Percentiles rank a stretch among this genome's conserved stretches.
Evolutionary conservation across 2,329 filamentous ascomycete genomes (phyloP).

Genomic region (Celoporthe dispersa): DNA sequence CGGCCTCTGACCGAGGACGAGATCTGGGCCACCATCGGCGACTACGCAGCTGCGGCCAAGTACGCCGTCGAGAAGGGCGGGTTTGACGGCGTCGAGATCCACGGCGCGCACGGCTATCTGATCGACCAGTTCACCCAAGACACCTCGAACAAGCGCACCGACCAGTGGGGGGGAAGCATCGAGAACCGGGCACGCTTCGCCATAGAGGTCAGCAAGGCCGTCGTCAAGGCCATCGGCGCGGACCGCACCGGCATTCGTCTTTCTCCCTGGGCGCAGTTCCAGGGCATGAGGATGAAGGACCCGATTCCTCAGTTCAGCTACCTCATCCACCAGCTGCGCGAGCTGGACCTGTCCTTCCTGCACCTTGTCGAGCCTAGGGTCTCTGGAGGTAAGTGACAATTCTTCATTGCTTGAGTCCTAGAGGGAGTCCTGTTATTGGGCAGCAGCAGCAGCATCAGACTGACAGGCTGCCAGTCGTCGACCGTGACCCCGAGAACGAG

Average conservation of each 20-base stretch:
- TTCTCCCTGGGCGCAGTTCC: conserved; percentile 61
- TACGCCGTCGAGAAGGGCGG: conserved; percentile 63
- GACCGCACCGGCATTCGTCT: conserved; percentile 59
- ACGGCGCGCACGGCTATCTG: conserved; percentile 64
- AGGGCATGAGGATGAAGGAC: conserved; percentile 63
- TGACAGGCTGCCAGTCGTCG: conserved; percentile 6
- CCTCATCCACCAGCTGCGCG: conserved; percentile 54
- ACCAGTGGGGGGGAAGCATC: conserved; percentile 58
- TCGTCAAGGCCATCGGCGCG: conserved; percentile 50
- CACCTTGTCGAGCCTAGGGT: conserved; percentile 64
- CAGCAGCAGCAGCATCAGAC: too few species aligned
- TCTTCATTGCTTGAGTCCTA: too few species aligned
- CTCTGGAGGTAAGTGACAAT: conserved; percentile 44
- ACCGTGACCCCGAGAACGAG: conserved; percentile 24
- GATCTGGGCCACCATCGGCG: conserved; percentile 65
- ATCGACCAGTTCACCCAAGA: conserved; percentile 66
- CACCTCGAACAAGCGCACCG: conserved; percentile 55
- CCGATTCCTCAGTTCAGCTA: conserved; percentile 63
- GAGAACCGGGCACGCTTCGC: conserved; percentile 58
- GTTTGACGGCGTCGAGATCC: conserved; percentile 70
- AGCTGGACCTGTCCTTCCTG: conserved; percentile 58
- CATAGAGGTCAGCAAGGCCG: conserved; percentile 51
- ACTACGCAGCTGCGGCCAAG: conserved; percentile 60
- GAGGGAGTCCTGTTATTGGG: too few species aligned
- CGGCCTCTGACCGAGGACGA: conserved; percentile 68